Percentiles rank a stretch among this genome's conserved stretches.
Conservation (phyloP, 2,329 filamentous ascomycete species). For the Ophiosphaerella korrae region DNA sequence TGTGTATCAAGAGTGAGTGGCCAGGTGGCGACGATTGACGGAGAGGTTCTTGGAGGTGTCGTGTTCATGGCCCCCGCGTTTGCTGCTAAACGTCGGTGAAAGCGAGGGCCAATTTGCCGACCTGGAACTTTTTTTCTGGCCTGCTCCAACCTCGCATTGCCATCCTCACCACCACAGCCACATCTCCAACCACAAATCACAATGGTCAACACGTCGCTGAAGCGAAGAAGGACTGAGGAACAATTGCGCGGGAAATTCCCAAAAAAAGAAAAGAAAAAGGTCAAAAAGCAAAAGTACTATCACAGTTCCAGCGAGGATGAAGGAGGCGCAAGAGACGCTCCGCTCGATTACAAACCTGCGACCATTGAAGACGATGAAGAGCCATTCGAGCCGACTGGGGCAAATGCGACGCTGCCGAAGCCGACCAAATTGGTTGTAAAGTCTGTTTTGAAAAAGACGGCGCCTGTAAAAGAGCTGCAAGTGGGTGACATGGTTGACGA, state of each 20-base stretch:
- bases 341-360: constrained; percentile 54
- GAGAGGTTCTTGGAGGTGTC: constrained; percentile 25
- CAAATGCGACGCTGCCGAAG: constrained; percentile 27
- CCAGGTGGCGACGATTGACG: constrained; percentile 4
- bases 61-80: constrained; percentile 15
- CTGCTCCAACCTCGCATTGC: constrained; percentile 2
- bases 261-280: constrained; percentile 61
- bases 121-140: constrained; percentile 28
- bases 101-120: constrained; percentile 25
- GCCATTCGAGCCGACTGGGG: constrained; percentile 35
- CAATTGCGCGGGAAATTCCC: constrained; percentile 60
- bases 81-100: constrained; percentile 37
- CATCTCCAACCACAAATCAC: constrained; percentile 17
- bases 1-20: constrained; percentile 8
- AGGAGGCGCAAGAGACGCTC: constrained; percentile 37
- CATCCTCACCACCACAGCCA: constrained; percentile 3
- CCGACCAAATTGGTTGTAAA: constrained; percentile 23
- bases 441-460: constrained; percentile 32
- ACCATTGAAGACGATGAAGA: constrained; percentile 40
- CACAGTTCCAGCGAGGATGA: constrained; percentile 67
- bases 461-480: constrained; percentile 27
- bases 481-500: constrained; percentile 9
- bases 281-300: constrained; percentile 67
- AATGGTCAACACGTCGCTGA: constrained; percentile 50
- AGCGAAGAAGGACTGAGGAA: constrained; percentile 66